Evolutionary conservation across 2,329 filamentous ascomycete species (phyloP).

Genomic region (Chaetomium globosum): DNA sequence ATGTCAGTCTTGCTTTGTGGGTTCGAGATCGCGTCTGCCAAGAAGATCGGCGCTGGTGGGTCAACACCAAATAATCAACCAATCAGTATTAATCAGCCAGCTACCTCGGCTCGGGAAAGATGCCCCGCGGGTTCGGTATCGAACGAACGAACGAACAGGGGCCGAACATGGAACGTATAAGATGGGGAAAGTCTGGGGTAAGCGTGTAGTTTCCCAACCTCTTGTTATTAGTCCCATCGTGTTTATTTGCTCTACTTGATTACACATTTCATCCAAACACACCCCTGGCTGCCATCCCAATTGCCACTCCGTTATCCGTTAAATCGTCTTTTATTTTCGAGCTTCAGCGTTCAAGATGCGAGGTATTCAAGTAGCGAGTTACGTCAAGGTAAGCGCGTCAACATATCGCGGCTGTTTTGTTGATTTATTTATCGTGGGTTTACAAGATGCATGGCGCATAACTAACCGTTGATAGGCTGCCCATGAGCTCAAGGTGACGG

Average conservation of each 20-base stretch:
- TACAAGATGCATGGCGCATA: background rate
- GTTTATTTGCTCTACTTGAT: background rate
- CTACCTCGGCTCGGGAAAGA: slow-evolving; percentile 27
- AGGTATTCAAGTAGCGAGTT: slow-evolving; percentile 43
- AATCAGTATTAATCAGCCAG: slow-evolving; percentile 29
- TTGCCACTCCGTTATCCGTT: background rate
- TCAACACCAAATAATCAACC: slow-evolving; percentile 31
- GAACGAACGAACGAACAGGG: background rate
- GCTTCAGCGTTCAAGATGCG: slow-evolving; percentile 37
- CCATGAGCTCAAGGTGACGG: slow-evolving; percentile 72
- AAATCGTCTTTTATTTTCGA: background rate
- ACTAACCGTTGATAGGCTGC: slow-evolving; percentile 60
- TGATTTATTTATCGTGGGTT: background rate
- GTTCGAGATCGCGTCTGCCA: slow-evolving; percentile 23
- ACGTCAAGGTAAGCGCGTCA: slow-evolving; percentile 40
- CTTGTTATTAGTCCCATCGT: slow-evolving; percentile 7
- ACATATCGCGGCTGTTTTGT: background rate
- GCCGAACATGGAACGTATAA: slow-evolving; percentile 3
- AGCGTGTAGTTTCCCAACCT: background rate
- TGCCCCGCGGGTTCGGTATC: slow-evolving; percentile 28
- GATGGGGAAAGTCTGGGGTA: slow-evolving; percentile 1
- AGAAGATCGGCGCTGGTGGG: slow-evolving; percentile 30
- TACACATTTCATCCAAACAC: background rate
- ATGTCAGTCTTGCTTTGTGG: slow-evolving; percentile 6
- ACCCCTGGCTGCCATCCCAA: background rate